Percentiles rank a stretch among this genome's conserved stretches.
Conservation (phyloP, 2,329 filamentous ascomycete genomes). For the Scedosporium minutisporum region DNA sequence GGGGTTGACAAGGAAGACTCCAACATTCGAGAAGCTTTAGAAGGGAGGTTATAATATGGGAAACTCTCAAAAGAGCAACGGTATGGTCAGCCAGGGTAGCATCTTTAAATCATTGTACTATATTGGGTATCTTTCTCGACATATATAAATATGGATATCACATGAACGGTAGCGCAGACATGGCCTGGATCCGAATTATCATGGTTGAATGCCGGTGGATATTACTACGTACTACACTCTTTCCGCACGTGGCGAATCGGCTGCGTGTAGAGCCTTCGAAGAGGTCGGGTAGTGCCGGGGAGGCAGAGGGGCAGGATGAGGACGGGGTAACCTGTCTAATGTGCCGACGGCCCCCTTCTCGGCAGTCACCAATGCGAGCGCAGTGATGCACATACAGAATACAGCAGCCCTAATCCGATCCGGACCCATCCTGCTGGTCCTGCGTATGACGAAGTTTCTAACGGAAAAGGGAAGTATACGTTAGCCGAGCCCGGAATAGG, state of each 20-base stretch:
- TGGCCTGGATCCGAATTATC: not conserved
- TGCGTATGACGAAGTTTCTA: conserved; percentile 43
- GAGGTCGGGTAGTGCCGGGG: not conserved
- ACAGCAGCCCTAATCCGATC: conserved; percentile 29
- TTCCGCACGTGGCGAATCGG: not conserved
- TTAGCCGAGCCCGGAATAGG: not conserved
- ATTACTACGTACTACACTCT: no score
- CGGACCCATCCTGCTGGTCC: conserved; percentile 40
- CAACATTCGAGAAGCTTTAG: conserved; percentile 77
- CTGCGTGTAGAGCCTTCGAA: not conserved
- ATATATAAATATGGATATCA: not conserved
- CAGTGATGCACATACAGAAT: not conserved
- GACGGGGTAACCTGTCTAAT: not conserved
- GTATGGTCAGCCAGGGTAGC: not conserved
- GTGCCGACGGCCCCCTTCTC: not conserved
- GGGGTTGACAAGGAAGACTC: conserved; percentile 67
- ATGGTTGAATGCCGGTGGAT: not conserved
- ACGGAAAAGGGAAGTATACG: not conserved
- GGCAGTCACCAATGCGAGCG: not conserved
- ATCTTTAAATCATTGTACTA: not conserved
- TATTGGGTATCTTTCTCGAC: conserved; percentile 2
- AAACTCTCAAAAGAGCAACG: not conserved
- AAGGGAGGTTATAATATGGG: not conserved
- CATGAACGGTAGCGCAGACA: not conserved
- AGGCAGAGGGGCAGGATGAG: not conserved